Conservation (phyloP, 83 land plant genomes). For the Thuja plicata region DNA sequence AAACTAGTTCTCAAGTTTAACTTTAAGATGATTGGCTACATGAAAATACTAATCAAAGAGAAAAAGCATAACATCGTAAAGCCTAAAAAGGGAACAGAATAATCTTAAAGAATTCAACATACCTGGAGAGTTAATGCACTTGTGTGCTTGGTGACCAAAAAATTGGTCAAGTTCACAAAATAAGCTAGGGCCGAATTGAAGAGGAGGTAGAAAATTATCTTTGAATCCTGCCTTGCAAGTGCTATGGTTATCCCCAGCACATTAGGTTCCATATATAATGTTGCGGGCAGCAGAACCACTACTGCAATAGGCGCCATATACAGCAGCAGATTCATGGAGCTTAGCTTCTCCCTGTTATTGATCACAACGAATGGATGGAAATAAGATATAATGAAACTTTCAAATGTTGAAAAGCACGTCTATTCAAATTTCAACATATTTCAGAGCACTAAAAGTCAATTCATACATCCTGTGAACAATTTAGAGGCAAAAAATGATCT, state of each 20-base stretch:
- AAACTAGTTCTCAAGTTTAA: not conserved
- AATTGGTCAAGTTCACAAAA: conserved; percentile 56
- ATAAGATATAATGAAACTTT: not conserved
- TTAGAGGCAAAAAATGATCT: not conserved
- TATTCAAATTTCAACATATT: not conserved
- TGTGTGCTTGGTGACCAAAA: conserved; percentile 61
- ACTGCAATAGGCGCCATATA: conserved; percentile 70
- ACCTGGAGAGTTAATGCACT: conserved; percentile 65
- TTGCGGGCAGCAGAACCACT: conserved; percentile 53
- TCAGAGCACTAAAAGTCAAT: not conserved
- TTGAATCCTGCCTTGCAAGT: conserved; percentile 41
- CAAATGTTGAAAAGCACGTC: not conserved
- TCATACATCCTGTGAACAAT: not conserved
- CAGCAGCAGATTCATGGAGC: conserved; percentile 59
- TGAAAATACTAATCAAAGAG: not conserved
- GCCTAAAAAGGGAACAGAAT: not conserved
- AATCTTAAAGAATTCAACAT: conserved; percentile 1
- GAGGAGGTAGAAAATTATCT: conserved; percentile 40
- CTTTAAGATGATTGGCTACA: not conserved
- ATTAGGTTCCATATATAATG: conserved; percentile 47
- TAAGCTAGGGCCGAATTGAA: conserved; percentile 54
- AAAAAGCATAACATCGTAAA: not conserved
- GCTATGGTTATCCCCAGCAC: conserved; percentile 47
- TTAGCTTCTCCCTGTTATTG: conserved; percentile 45
- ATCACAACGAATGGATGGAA: not conserved